Conservation (phyloP, 2,329 filamentous ascomycete genomes). For the Chaetomiaceae sp. region DNA sequence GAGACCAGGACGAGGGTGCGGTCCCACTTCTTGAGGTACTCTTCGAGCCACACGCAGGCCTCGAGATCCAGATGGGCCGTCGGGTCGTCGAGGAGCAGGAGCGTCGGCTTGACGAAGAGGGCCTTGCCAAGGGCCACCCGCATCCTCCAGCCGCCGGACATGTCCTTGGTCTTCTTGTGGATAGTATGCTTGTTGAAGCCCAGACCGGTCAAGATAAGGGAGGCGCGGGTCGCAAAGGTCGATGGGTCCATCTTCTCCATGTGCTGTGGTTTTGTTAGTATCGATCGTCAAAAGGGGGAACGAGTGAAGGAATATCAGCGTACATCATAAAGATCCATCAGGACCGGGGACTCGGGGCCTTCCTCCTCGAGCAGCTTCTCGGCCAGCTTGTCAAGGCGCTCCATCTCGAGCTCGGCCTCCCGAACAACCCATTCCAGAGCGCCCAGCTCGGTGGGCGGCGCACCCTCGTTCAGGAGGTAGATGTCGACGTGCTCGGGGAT, state of each 20-base stretch:
- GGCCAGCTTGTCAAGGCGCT: slow-evolving; percentile 79
- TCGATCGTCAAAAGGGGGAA: background rate
- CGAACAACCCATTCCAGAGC: slow-evolving; percentile 96
- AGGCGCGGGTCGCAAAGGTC: slow-evolving; percentile 92
- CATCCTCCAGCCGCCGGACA: slow-evolving; percentile 99
- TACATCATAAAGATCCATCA: slow-evolving; percentile 96
- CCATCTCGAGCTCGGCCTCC: slow-evolving; percentile 90
- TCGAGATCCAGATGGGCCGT: slow-evolving; percentile 99
- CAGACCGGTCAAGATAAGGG: slow-evolving; percentile 94
- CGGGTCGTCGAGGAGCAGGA: slow-evolving; percentile 94
- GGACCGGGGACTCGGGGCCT: slow-evolving; percentile 81
- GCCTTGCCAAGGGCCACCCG: slow-evolving; percentile 96
- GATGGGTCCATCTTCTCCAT: slow-evolving; percentile 99
- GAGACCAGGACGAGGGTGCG: slow-evolving; percentile 94
- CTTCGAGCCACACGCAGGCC: slow-evolving; percentile 98
- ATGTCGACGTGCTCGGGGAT: slow-evolving; percentile 97
- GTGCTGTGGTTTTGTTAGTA: slow-evolving; percentile 54
- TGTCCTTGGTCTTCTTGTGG: slow-evolving; percentile 99
- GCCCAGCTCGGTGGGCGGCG: slow-evolving; percentile 80
- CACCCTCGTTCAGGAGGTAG: slow-evolving; percentile 96
- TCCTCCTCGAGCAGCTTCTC: slow-evolving; percentile 89
- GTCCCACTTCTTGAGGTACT: slow-evolving; percentile 99
- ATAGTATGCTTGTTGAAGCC: slow-evolving; percentile 99
- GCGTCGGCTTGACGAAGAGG: slow-evolving; percentile 94
- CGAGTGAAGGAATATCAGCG: slow-evolving; percentile 32